phyloP scores from a whole-genome alignment of 176 grass and related monocot genomes.

The Cymbopogon citratus region DNA sequence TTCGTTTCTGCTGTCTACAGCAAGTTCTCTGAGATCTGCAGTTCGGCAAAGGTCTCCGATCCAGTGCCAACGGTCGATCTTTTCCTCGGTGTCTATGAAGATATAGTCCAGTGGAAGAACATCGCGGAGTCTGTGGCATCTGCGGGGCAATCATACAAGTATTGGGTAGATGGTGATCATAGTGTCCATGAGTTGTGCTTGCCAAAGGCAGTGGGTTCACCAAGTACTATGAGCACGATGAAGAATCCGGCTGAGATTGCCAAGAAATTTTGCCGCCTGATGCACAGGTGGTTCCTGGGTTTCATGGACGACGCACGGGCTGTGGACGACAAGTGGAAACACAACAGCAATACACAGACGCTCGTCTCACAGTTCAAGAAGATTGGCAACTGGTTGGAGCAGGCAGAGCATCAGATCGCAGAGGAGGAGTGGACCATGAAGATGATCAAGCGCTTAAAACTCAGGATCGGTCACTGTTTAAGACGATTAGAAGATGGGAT shows the following conservation, averaged over 20 bases:
- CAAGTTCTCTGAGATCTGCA: constrained; percentile 71
- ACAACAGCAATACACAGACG: constrained; percentile 40
- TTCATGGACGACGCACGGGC: constrained; percentile 71
- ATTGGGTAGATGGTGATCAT: constrained; percentile 36
- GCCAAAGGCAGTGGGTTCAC: neutral
- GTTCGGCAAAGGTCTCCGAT: constrained; percentile 30
- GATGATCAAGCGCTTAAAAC: constrained; percentile 54
- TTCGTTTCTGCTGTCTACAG: constrained; percentile 25
- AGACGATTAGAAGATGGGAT: constrained; percentile 12
- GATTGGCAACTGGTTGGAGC: constrained; percentile 79
- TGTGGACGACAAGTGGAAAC: constrained; percentile 33
- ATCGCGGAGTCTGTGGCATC: constrained; percentile 28
- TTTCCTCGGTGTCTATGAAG: constrained; percentile 62
- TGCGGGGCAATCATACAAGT: constrained; percentile 37
- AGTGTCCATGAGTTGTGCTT: neutral
- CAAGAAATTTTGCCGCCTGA: constrained; percentile 39
- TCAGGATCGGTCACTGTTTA: constrained; percentile 48
- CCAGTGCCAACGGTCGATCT: constrained; percentile 54
- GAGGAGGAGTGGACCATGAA: constrained; percentile 46
- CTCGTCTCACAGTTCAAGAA: constrained; percentile 68
- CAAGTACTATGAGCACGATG: neutral
- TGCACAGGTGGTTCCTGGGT: constrained; percentile 73
- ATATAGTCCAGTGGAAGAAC: constrained; percentile 45
- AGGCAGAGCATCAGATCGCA: constrained; percentile 25
- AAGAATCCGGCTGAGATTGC: constrained; percentile 36